A percentile compares a stretch with the other conserved stretches of the same genome.
Conservation (phyloP, 2,329 filamentous ascomycete species). For the Clonostachys byssicola region DNA sequence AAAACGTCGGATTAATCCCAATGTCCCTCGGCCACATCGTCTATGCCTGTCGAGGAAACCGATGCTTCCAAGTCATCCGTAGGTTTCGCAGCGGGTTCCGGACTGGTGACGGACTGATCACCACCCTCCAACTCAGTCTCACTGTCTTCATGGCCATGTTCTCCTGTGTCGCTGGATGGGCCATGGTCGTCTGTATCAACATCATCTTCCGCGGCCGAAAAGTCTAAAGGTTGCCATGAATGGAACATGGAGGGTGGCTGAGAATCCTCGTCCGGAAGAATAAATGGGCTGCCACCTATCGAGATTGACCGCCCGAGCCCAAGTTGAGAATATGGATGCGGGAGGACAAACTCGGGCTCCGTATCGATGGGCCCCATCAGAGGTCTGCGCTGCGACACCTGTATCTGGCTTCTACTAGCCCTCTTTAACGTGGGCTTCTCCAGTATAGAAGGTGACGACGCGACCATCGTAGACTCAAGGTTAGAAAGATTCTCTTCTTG, state of each 20-base stretch:
- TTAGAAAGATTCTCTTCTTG: not conserved
- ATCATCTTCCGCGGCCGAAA: constrained; percentile 16
- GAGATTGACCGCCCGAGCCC: too few species aligned
- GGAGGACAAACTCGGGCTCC: not conserved
- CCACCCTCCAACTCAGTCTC: constrained; percentile 17
- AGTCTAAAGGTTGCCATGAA: too few species aligned
- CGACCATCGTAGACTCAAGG: not conserved
- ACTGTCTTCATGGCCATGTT: constrained; percentile 19
- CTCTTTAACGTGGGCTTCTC: constrained; percentile 28
- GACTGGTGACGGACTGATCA: not conserved
- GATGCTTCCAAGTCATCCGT: not conserved
- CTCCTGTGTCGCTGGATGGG: constrained; percentile 21
- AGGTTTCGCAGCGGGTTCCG: too few species aligned
- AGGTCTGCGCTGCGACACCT: constrained; percentile 15
- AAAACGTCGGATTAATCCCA: too few species aligned
- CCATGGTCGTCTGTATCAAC: constrained; percentile 23
- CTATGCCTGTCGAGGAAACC: too few species aligned
- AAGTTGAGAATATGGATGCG: not conserved
- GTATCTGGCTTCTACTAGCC: constrained; percentile 32
- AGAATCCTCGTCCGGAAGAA: too few species aligned
- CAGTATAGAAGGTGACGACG: not conserved
- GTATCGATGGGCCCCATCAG: constrained; percentile 3
- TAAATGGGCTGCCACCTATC: too few species aligned
- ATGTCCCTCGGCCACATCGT: too few species aligned
- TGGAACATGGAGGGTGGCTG: too few species aligned